Conservation (phyloP, 148 eudicot species). For the Amaranthus cruentus region DNA sequence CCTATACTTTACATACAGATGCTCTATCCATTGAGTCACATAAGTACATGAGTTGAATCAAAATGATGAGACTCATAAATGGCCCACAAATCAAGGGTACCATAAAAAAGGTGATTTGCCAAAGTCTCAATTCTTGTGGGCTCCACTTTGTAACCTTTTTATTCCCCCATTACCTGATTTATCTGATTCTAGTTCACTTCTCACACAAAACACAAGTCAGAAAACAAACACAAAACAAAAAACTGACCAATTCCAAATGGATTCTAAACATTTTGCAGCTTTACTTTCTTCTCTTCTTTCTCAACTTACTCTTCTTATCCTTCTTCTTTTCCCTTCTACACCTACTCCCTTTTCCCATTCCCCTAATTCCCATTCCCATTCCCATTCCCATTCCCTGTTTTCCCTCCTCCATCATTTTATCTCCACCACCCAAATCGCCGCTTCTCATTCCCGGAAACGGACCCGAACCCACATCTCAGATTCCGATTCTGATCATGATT, state of each 20-base stretch:
- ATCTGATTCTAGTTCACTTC: conserved; percentile 13
- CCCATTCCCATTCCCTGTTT: conserved; percentile 25
- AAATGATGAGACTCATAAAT: neutral
- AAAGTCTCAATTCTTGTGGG: conserved; percentile 17
- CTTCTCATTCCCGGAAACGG: conserved; percentile 48
- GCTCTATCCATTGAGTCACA: too few species aligned
- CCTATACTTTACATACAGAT: too few species aligned
- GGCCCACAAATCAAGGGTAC: conserved; percentile 15
- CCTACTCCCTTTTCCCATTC: conserved; percentile 15
- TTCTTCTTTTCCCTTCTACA: conserved; percentile 37
- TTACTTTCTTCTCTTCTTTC: conserved; percentile 63
- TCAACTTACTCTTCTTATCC: conserved; percentile 43
- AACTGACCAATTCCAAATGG: conserved; percentile 27
- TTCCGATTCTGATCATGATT: conserved; percentile 9
- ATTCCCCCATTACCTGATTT: conserved; percentile 12
- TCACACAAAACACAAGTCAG: conserved; percentile 3
- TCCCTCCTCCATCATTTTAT: conserved; percentile 42
- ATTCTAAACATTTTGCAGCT: conserved; percentile 50
- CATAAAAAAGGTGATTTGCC: conserved; percentile 12
- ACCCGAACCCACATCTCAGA: conserved; percentile 28
- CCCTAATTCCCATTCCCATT: conserved; percentile 16
- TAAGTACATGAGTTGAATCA: neutral
- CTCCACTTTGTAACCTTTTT: neutral
- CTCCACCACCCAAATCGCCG: conserved; percentile 41
- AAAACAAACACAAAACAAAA: neutral